Percentiles rank a stretch among this genome's conserved stretches.
Conservation (phyloP, 2,329 filamentous ascomycete genomes). For the Colletotrichum limetticola region DNA sequence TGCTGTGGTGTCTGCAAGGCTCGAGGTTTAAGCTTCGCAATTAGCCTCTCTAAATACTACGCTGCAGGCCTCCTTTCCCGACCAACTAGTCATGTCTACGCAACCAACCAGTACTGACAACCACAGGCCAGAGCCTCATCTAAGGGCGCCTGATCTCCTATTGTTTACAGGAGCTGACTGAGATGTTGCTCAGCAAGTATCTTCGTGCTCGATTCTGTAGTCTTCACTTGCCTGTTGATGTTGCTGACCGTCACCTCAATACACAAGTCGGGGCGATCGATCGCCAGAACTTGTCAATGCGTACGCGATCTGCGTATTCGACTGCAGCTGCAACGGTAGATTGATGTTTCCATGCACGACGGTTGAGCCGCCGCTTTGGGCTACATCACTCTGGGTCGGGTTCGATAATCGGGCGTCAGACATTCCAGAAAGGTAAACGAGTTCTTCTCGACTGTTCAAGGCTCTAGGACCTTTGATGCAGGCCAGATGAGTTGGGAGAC, state of each 20-base stretch:
- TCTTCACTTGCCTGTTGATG: background rate
- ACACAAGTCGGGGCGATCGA: background rate
- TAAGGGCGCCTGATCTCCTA: background rate
- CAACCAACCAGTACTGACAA: background rate
- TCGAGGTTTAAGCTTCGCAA: background rate
- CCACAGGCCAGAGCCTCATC: background rate
- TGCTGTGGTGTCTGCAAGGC: background rate
- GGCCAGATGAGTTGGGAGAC: background rate
- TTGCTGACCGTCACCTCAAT: background rate
- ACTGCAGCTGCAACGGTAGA: background rate
- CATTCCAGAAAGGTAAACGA: background rate
- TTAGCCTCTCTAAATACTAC: background rate
- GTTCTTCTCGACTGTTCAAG: background rate
- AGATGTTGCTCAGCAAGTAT: background rate
- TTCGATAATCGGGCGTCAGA: background rate
- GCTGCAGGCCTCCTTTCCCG: background rate
- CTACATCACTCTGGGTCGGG: background rate
- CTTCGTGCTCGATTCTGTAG: background rate
- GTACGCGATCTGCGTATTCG: background rate
- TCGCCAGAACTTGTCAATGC: background rate
- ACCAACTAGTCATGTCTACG: background rate
- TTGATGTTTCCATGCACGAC: background rate
- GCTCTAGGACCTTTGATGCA: background rate
- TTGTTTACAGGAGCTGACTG: background rate
- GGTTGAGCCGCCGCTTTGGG: background rate